These are phyloP conservation scores for Exsudoporus floridanus DNA, from an alignment of 1,284 basidiomycete genomes.

Conservation along the genomic window DNA sequence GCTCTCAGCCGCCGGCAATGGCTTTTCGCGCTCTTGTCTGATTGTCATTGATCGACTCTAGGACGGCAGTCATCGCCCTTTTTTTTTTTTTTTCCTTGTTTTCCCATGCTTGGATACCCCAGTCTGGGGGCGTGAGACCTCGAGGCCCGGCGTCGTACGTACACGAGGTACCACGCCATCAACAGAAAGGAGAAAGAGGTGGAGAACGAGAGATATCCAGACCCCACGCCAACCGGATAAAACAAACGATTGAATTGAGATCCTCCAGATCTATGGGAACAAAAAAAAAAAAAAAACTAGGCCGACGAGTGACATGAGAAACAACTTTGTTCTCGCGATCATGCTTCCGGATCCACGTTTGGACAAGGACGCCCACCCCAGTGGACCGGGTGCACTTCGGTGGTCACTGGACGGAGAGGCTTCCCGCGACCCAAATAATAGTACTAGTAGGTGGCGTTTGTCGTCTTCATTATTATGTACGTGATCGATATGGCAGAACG, in stretches of 20 bases:
- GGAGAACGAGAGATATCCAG: too few relatives aligned
- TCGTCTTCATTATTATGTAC: slow-evolving; percentile 19
- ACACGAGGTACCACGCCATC: too few relatives aligned
- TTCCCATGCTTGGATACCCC: background rate
- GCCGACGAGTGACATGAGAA: slow-evolving; percentile 21
- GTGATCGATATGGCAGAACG: slow-evolving; percentile 13
- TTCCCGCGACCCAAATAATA: slow-evolving; percentile 15
- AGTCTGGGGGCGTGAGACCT: too few relatives aligned
- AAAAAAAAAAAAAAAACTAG: too few relatives aligned
- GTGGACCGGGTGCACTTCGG: background rate
- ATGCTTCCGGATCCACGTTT: slow-evolving; percentile 4
- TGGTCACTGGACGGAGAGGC: slow-evolving; percentile 1
- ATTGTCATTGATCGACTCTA: too few relatives aligned
- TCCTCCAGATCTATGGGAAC: background rate
- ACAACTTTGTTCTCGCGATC: background rate
- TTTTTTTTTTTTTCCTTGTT: too few relatives aligned
- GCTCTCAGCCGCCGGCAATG: too few relatives aligned
- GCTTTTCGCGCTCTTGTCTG: too few relatives aligned
- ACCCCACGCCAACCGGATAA: background rate
- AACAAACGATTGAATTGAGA: slow-evolving; percentile 10
- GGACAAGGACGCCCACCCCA: slow-evolving; percentile 1
- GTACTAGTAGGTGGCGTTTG: background rate
- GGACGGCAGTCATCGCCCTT: too few relatives aligned
- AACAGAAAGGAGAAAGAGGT: too few relatives aligned
- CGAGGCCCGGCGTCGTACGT: too few relatives aligned